These are phyloP conservation scores for Annulohypoxylon maeteangense DNA, from an alignment of 495 filamentous ascomycete species.

Conservation along the genomic window DNA sequence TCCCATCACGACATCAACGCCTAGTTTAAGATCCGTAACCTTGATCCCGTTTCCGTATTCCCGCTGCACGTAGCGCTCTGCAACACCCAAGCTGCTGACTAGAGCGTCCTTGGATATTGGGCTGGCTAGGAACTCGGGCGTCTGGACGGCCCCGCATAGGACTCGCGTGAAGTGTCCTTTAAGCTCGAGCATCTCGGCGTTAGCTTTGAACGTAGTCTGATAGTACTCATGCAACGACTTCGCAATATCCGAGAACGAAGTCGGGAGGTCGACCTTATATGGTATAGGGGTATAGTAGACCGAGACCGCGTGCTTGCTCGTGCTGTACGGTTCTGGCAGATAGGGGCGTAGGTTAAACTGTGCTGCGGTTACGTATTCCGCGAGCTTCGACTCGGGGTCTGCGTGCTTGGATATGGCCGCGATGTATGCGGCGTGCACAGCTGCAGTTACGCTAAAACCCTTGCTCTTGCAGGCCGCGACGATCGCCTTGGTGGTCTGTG, in stretches of 20 bases:
- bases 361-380: conserved; percentile 34
- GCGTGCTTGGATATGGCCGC: conserved; percentile 23
- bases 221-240: conserved; percentile 35
- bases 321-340: conserved; percentile 32
- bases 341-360: conserved; percentile 39
- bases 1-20: conserved; percentile 36
- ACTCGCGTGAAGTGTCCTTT: conserved; percentile 26
- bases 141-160: conserved; percentile 15
- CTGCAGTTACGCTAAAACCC: conserved; percentile 18
- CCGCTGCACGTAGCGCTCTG: conserved; percentile 23
- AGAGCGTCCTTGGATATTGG: conserved; percentile 36
- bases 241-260: conserved; percentile 28
- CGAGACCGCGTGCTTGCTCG: conserved; percentile 28
- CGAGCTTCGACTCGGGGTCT: conserved; percentile 30
- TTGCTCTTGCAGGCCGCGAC: conserved; percentile 22
- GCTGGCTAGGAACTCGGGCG: conserved; percentile 34
- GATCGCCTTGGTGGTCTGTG: conserved; percentile 21
- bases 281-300: conserved; percentile 34
- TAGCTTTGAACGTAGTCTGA: conserved; percentile 20
- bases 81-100: conserved; percentile 33
- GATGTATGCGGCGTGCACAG: conserved; percentile 37
- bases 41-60: conserved; percentile 38
- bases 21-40: conserved; percentile 29
- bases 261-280: conserved; percentile 27
- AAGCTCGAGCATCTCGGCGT: conserved; percentile 29